Evolutionary conservation across 140 eudicot species (phyloP), one percentile per base, ranked within the genome.

Genomic region (Bidens hawaiensis): DNA sequence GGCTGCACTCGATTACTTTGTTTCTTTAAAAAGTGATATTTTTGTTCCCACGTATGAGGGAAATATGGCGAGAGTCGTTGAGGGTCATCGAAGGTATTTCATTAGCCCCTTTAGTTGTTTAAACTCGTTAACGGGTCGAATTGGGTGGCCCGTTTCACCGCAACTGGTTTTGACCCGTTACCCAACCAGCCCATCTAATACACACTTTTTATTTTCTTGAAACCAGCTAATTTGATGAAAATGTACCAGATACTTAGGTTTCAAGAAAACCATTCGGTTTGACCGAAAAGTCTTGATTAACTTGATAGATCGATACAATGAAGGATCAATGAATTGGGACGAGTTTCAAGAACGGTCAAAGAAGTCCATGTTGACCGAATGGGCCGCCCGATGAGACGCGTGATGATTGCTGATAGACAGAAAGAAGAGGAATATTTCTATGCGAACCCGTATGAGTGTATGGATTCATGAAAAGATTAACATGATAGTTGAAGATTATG

Each of bases 351-450:
- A 23, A 33, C 60, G 0, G 89, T 83, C 36, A 79, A 83, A 74
- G 83, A 73, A 68, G 81, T 69, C 47, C 89, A 83, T 19, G 78
- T 64, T n/a, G 77, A 83, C 51, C 80, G 85, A 45, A 76, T 83
- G 85, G 89, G 89, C 27, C 79, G 67, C n/a, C 71, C 85, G 4
- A 74, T 40, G 52, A 42, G 73, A 38, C 76, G 89, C 38, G 60
- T 68, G 6, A 54, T 70, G 78, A 76, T 76, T 40, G 53, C 83
- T 2, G 82, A 83, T 42, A 57, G 84, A 59, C 89, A 85, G 6
- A 83, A 83, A 45, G 89, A 83, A 72, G 89, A 83, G 58, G 89
- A 83, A 38, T 83, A 83, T 60, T 83, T 83, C 70, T 79, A 75
- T 70, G 73, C 89, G 61, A 83, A 83, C 65, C 89, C 89, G 36